phyloP scores from a whole-genome alignment of 306 rosid species.

The Quercus suber region DNA sequence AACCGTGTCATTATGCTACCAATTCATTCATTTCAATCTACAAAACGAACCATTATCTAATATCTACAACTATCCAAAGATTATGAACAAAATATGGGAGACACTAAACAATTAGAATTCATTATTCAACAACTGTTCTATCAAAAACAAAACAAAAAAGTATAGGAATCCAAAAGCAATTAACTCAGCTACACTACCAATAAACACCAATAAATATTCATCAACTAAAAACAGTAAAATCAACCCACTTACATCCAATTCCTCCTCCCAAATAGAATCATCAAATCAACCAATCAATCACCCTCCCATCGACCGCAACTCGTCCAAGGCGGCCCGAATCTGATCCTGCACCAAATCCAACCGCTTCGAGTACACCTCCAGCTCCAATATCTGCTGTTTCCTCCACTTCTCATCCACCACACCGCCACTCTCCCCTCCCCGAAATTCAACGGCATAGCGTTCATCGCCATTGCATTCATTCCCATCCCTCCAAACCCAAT shows the following conservation, averaged over 20 bases:
- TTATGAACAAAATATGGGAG: constrained; percentile 9
- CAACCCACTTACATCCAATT: constrained; percentile 18
- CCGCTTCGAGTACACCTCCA: constrained; percentile 67
- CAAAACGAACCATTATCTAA: constrained; percentile 6
- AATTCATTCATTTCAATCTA: constrained; percentile 23
- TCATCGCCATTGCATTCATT: constrained; percentile 22
- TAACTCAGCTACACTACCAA: constrained; percentile 31
- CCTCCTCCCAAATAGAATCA: not conserved
- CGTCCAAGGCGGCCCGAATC: constrained; percentile 47
- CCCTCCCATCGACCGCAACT: constrained; percentile 42
- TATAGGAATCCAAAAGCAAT: constrained; percentile 2
- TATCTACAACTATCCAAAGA: constrained; percentile 1
- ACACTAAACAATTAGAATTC: constrained; percentile 14
- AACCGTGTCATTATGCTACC: not conserved
- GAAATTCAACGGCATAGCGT: constrained; percentile 30
- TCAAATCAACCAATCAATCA: constrained; percentile 8
- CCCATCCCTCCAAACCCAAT: constrained; percentile 31
- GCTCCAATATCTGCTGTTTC: constrained; percentile 65
- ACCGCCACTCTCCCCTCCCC: constrained; percentile 30
- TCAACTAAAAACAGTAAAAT: not conserved
- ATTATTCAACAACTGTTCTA: constrained; percentile 32
- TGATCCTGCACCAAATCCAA: constrained; percentile 73
- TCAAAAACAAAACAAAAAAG: constrained; percentile 1
- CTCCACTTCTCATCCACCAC: constrained; percentile 60
- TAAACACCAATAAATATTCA: constrained; percentile 20